Base-by-base conservation (phyloP, 1,284 basidiomycete species). In the Trichosporon coremiiforme region DNA sequence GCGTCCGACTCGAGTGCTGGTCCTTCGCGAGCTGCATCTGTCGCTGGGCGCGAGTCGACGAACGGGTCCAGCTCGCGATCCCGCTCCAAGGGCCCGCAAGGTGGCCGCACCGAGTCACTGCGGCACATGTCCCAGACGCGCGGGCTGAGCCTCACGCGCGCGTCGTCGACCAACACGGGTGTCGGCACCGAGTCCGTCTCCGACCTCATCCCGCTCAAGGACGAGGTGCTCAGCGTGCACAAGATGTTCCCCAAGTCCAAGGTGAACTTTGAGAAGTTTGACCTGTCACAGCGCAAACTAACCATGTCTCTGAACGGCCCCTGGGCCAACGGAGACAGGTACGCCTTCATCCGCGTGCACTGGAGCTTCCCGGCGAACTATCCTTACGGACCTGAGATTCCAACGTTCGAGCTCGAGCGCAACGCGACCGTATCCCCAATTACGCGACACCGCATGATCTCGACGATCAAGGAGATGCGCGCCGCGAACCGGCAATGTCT, bases 311-410 rank as follows among this genome's bases (percentile, higher is more conserved):
- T 97, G 64, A 90, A 94, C 76, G 93, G 93, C 0, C 94, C 94
- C 1, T 96, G 94, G 94, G 93, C 93, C 10, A 90, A 91, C 69
- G 88, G 81, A 85, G 15, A 90, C 88, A 75, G 80, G 12, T 75
- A 76, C 68, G 82, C 82, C 1, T 83, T 83, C 84, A 89, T 96
- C 67, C 89, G 95, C 0, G 88, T 95, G n/a, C 91, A 92, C 5
- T 95, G 96, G 84, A 89, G 89, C 1, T 97, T 97, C 79, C 94
- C 95, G 0, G 86, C 88, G 36, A 88, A 88, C 64, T 98, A 98
- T 77, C 94, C 94, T 0, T 86, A 89, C 25, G 85, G 89, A 66
- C 77, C 77, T 12, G 90, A 91, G 17, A 88, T 88, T 0, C 93
- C 94, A 0, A 87, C 86, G 2, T 88, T 95, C 63, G 92, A 94